These are phyloP conservation scores for Sporothrix mexicana DNA, from an alignment of 2,329 filamentous ascomycete genomes.

Conservation along the genomic window DNA sequence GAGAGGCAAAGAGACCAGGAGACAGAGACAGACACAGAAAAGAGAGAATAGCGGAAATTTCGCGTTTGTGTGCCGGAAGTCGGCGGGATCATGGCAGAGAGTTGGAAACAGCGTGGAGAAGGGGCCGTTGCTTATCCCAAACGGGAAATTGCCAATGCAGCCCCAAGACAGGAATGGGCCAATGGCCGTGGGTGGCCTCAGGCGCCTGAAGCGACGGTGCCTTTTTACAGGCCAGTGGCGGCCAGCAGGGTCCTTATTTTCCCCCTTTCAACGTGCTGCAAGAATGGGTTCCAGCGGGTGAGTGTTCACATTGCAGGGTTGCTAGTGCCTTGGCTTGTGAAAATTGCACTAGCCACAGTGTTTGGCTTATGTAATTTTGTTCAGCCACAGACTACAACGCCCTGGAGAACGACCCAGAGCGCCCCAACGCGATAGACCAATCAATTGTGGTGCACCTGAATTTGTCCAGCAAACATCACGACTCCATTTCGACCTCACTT, in stretches of 20 bases:
- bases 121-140: conserved; percentile 15
- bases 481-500: background rate
- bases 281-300: background rate
- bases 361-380: background rate
- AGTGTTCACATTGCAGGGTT: background rate
- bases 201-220: conserved; percentile 11
- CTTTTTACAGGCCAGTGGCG: conserved; percentile 18
- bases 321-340: conserved; percentile 21
- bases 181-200: conserved; percentile 9
- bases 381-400: background rate
- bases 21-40: background rate
- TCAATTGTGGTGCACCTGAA: background rate
- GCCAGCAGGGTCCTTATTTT: background rate
- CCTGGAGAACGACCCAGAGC: background rate
- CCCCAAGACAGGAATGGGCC: conserved; percentile 1
- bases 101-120: conserved; percentile 19
- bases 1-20: background rate
- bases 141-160: conserved; percentile 30
- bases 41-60: conserved; percentile 3
- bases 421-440: background rate
- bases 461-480: background rate
- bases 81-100: conserved; percentile 16
- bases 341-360: background rate
- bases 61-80: conserved; percentile 25
- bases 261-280: background rate